A percentile compares a stretch with the other conserved stretches of the same genome.
These are phyloP conservation scores for Thalassiosira hispida DNA, from an alignment of 352 stramenopile species.

Conservation along the genomic window DNA sequence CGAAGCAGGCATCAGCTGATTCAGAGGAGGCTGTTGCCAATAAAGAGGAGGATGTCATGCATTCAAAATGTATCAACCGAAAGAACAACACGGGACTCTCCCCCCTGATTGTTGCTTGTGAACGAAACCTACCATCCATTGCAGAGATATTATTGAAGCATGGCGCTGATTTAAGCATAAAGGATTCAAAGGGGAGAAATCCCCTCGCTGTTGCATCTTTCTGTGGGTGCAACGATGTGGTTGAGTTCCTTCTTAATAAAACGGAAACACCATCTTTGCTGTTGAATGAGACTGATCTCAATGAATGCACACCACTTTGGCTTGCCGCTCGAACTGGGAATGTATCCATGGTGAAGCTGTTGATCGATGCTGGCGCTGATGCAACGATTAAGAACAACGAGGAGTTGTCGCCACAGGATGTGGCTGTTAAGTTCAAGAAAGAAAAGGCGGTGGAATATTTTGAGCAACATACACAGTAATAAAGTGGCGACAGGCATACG, in stretches of 20 bases:
- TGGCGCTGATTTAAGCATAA: constrained; percentile 11
- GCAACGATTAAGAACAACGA: constrained; percentile 38
- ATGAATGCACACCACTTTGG: constrained; percentile 56
- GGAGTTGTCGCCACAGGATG: constrained; percentile 36
- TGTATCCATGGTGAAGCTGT: constrained; percentile 33
- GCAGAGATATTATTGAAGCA: constrained; percentile 29
- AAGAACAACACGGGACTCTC: constrained; percentile 47
- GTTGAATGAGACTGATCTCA: constrained; percentile 42
- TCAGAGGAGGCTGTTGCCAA: not conserved
- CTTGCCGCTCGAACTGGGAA: constrained; percentile 53
- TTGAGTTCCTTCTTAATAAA: constrained; percentile 28
- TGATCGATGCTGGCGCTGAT: constrained; percentile 52
- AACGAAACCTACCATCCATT: constrained; percentile 45
- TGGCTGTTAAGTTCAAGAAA: constrained; percentile 58
- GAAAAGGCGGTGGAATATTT: constrained; percentile 46
- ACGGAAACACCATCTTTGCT: constrained; percentile 14
- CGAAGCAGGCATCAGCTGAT: not conserved
- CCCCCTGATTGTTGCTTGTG: constrained; percentile 56
- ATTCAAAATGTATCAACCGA: constrained; percentile 32
- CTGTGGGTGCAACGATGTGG: constrained; percentile 57
- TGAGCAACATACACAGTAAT: not conserved
- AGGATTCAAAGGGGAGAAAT: constrained; percentile 41
- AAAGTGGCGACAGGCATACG: no score
- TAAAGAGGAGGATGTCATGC: not conserved
- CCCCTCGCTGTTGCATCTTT: constrained; percentile 49